Evolutionary conservation across 129 eudicot genomes (phyloP).

Genomic region (Chrysanthemum lavandulifolium): DNA sequence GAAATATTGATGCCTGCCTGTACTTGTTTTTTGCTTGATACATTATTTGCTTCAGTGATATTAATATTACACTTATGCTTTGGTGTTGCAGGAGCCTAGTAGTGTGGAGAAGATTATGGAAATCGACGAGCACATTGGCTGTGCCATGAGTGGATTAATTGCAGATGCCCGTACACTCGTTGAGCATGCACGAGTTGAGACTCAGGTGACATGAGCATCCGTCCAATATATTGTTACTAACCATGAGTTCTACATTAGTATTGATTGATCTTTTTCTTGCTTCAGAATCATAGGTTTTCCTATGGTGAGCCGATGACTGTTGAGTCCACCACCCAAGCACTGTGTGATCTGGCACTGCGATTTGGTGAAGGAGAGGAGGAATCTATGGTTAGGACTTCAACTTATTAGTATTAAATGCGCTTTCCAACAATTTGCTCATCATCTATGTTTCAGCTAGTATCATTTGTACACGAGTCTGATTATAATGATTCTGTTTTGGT

Average conservation of each 20-base stretch:
- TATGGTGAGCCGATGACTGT: slow-evolving; percentile 99
- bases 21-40: too few species aligned
- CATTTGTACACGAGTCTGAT: background rate
- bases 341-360: slow-evolving; percentile 90
- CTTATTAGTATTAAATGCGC: background rate
- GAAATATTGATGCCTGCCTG: too few species aligned
- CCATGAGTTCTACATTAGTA: background rate
- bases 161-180: slow-evolving; percentile 99
- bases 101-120: slow-evolving; percentile 99
- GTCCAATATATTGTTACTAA: too few species aligned
- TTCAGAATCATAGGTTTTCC: slow-evolving; percentile 94
- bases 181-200: slow-evolving; percentile 98
- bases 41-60: background rate
- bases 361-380: slow-evolving; percentile 99
- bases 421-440: background rate
- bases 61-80: background rate
- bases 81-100: slow-evolving; percentile 78
- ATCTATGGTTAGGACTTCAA: slow-evolving; percentile 76
- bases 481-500: background rate
- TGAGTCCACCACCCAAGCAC: slow-evolving; percentile 97
- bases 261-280: background rate
- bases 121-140: slow-evolving; percentile 94
- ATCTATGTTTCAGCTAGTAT: background rate
- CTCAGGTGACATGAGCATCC: slow-evolving; percentile 59
- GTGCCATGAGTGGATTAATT: slow-evolving; percentile 99